phyloP scores from a whole-genome alignment of 257 asterid species.

The Agastache rugosa region DNA sequence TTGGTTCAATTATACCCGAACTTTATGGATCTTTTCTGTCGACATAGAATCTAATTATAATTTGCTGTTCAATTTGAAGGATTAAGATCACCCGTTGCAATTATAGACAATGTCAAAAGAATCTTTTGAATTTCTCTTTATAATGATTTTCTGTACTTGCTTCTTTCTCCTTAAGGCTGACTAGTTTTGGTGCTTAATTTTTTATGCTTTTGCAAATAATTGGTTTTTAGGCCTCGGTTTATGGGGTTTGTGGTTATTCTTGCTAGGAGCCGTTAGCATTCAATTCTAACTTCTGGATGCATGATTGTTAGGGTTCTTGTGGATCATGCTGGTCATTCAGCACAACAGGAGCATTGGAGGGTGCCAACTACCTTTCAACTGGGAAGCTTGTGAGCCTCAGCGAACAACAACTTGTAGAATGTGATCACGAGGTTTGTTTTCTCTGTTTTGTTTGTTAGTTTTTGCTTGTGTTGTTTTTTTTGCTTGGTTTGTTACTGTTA shows the following conservation, averaged over 20 bases:
- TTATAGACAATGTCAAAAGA: not conserved
- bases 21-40: not conserved
- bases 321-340: slow-evolving; percentile 33
- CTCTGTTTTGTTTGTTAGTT: not conserved
- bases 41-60: not conserved
- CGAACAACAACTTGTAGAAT: slow-evolving; percentile 28
- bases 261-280: not conserved
- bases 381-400: slow-evolving; percentile 33
- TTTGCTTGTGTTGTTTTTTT: no score
- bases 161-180: not conserved
- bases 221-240: not conserved
- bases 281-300: not conserved
- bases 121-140: slow-evolving; percentile 2
- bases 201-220: not conserved
- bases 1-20: not conserved
- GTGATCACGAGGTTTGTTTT: slow-evolving; percentile 29
- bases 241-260: slow-evolving; percentile 8
- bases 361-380: slow-evolving; percentile 24
- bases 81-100: not conserved
- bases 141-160: not conserved
- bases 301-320: slow-evolving; percentile 25
- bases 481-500: not conserved
- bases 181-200: slow-evolving; percentile 5
- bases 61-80: not conserved
- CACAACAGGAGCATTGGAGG: slow-evolving; percentile 29